These are phyloP conservation scores for Myxozyma kluyveri DNA, from an alignment of 805 yeast genomes.

Conservation along the genomic window DNA sequence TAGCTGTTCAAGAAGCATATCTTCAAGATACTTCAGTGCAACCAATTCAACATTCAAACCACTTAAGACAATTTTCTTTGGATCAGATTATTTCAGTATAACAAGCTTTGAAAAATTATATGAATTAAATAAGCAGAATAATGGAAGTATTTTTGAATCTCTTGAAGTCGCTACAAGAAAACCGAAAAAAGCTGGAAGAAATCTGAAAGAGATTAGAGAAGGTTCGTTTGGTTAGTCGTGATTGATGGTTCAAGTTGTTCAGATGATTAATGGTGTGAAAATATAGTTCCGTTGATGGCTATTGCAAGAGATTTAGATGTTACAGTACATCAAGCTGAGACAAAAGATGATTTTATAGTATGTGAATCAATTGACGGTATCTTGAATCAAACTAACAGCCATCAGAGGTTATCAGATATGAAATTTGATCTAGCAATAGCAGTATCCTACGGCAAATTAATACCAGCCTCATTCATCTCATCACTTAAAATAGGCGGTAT, in stretches of 20 bases:
- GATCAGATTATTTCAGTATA: slow-evolving; percentile 70
- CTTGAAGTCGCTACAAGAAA: slow-evolving; percentile 61
- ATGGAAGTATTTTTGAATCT: slow-evolving; percentile 31
- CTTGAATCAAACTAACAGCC: background rate
- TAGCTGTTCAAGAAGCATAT: too few species aligned
- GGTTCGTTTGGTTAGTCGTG: slow-evolving; percentile 53
- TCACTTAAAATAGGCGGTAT: slow-evolving; percentile 62
- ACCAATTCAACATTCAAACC: background rate
- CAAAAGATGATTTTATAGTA: slow-evolving; percentile 41
- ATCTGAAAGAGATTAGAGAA: slow-evolving; percentile 45
- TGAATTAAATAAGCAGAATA: slow-evolving; percentile 28
- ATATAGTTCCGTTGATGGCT: slow-evolving; percentile 16
- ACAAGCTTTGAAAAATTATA: slow-evolving; percentile 46
- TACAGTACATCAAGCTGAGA: slow-evolving; percentile 52
- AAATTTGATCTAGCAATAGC: slow-evolving; percentile 73
- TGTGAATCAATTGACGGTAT: background rate
- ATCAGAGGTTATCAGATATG: slow-evolving; percentile 22
- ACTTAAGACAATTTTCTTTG: slow-evolving; percentile 59
- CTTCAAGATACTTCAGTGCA: background rate
- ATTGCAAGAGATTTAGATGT: slow-evolving; percentile 31
- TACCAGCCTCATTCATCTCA: slow-evolving; percentile 60
- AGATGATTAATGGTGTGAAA: background rate
- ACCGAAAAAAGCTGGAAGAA: slow-evolving; percentile 63
- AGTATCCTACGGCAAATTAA: slow-evolving; percentile 82
- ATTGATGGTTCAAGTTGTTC: slow-evolving; percentile 1